Conservation (phyloP, 2,329 filamentous ascomycete genomes). For the Pseudogymnoascus destructans region DNA sequence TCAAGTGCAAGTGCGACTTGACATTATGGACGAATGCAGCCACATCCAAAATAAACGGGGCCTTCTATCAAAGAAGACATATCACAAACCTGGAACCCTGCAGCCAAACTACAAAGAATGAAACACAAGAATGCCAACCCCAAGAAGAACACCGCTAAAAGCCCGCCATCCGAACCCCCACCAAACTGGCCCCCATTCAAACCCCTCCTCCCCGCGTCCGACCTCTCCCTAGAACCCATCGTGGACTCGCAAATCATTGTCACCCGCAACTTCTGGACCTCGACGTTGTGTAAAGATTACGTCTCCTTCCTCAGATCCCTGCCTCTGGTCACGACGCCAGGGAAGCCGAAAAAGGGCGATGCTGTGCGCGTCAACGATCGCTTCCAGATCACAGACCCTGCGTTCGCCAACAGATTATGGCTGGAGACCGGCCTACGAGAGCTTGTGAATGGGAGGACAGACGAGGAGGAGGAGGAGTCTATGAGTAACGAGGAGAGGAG, state of each 20-base stretch:
- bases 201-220: constrained; percentile 40
- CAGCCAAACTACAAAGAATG: neutral
- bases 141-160: constrained; percentile 1
- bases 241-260: constrained; percentile 49
- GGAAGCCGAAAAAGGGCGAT: constrained; percentile 52
- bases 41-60: neutral
- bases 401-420: constrained; percentile 68
- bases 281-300: constrained; percentile 49
- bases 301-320: constrained; percentile 46
- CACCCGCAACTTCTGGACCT: constrained; percentile 48
- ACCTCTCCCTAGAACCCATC: constrained; percentile 40
- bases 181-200: constrained; percentile 50
- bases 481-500: constrained; percentile 20
- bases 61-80: neutral
- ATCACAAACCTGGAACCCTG: neutral
- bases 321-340: constrained; percentile 50
- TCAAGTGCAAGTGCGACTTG: constrained; percentile 1
- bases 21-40: neutral
- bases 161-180: constrained; percentile 13
- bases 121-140: constrained; percentile 6
- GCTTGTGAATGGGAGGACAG: constrained; percentile 18
- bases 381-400: constrained; percentile 65
- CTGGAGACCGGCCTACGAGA: constrained; percentile 59
- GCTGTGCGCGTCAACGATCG: constrained; percentile 77
- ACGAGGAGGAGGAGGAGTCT: constrained; percentile 10